Conservation (phyloP, 2,329 filamentous ascomycete genomes). For the Venturia oleaginea region DNA sequence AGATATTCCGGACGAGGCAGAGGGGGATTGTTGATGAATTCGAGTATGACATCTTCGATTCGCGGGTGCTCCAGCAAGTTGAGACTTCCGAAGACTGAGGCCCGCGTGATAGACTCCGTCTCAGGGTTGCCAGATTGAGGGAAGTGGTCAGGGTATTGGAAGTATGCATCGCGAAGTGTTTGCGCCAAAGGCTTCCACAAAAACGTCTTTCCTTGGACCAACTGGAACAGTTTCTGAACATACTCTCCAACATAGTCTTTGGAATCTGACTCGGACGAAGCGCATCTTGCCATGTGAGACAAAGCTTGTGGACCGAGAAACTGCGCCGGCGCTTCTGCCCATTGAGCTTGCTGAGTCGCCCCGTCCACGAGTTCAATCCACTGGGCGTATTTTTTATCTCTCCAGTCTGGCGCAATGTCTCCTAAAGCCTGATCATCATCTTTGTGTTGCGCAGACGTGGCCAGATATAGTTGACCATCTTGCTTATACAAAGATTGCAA, state of each 20-base stretch:
- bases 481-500: background rate
- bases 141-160: background rate
- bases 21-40: conserved; percentile 33
- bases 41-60: conserved; percentile 31
- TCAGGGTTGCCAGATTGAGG: background rate
- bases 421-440: background rate
- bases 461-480: background rate
- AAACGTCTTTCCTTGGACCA: conserved; percentile 2
- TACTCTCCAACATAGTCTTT: conserved; percentile 1
- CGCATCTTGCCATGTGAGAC: background rate
- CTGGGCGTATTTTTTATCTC: background rate
- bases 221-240: background rate
- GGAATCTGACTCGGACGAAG: background rate
- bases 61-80: conserved; percentile 25
- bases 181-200: conserved; percentile 14
- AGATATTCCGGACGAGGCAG: conserved; percentile 34
- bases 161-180: conserved; percentile 25
- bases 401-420: background rate
- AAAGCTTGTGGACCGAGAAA: background rate
- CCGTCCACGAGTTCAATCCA: background rate
- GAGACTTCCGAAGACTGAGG: conserved; percentile 18
- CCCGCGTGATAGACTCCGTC: background rate
- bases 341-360: background rate
- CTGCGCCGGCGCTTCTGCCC: background rate
- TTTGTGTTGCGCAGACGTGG: background rate